Base-by-base conservation (phyloP, 2,329 filamentous ascomycete genomes). In the Metarhizium sp. region DNA sequence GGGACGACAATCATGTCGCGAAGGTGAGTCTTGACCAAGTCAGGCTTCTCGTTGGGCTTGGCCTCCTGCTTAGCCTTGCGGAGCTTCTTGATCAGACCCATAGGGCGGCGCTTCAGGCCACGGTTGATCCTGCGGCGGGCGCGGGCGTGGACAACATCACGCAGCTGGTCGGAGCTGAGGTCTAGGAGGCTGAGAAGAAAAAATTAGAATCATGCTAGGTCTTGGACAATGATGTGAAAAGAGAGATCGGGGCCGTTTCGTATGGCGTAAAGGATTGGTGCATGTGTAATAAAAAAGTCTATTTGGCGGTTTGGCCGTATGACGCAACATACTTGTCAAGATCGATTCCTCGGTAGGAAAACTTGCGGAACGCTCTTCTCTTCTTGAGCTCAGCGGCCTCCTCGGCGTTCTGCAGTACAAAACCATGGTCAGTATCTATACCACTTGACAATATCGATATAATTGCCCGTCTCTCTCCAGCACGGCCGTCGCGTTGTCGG, bases 51-150 rank as follows among this genome's bases (percentile, higher is more conserved):
- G 81, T 99, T 99, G 75, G 94, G 94, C 82, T 90, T 90, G 70
- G 92, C 92, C 82, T 96, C 91, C 80, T 95, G 90, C 88, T 96
- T 96, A 68, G 94, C 88, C 85, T 96, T 97, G 78, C 94, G 92
- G 72, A 99, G 90, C 87, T 99, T 99, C 90, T 97, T 97, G 87
- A 99, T 97, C 73, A 99, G 84, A 71, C 94, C 94, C 94, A 99
- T 97, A 71, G 94, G 94, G 85, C 95, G 95, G 83, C 94, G 92
- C 89, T 97, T 99, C 72, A 99, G 88, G 72, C 94, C 94, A 68
- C 94, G 92, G 88, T 97, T 97, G 88, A 99, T 97, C 76, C 95
- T 86, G 78, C 94, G 87, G 75, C 94, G 92, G 75, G 94, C 94
- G 76, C 94, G 94, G 73, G 94, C 94, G 84, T 99, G 94, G 73